Percentiles rank a stretch among this genome's conserved stretches.
Conservation (phyloP, 768 basidiomycete species). For the Podaxis carcinomalis region DNA sequence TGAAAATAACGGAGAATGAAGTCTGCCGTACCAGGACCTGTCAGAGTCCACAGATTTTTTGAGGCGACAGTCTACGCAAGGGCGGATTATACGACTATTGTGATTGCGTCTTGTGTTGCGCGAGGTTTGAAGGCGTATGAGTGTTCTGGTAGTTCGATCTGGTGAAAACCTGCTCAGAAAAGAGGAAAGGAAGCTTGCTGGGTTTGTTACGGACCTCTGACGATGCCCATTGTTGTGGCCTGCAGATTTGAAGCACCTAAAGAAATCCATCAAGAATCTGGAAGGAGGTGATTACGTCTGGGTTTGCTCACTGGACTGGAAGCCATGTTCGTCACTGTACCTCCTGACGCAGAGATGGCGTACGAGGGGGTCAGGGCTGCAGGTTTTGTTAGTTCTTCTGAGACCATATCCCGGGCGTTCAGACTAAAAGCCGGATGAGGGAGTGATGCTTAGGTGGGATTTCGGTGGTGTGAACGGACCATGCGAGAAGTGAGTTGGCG, state of each 20-base stretch:
- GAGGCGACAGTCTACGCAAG: too few relatives aligned
- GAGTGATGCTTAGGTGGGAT: not conserved
- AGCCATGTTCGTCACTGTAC: not conserved
- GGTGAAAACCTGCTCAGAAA: not conserved
- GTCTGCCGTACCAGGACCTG: too few relatives aligned
- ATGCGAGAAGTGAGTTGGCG: conserved; percentile 7
- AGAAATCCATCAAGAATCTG: too few relatives aligned
- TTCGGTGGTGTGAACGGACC: not conserved
- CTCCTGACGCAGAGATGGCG: not conserved
- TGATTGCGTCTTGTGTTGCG: not conserved
- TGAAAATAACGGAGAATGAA: too few relatives aligned
- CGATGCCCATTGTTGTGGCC: not conserved
- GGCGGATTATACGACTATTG: not conserved
- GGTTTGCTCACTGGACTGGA: not conserved
- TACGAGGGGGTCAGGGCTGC: not conserved
- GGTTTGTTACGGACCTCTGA: not conserved
- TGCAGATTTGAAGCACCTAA: not conserved
- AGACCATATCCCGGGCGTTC: conserved; percentile 9
- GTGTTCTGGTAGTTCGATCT: not conserved
- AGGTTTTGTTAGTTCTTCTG: not conserved
- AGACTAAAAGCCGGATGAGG: not conserved
- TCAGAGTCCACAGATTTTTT: too few relatives aligned
- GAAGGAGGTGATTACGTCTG: too few relatives aligned
- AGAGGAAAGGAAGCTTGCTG: not conserved
- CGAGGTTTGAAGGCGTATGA: not conserved